Base-by-base conservation (phyloP, 805 yeast species). In the Cyberlindnera mississippiensis region DNA sequence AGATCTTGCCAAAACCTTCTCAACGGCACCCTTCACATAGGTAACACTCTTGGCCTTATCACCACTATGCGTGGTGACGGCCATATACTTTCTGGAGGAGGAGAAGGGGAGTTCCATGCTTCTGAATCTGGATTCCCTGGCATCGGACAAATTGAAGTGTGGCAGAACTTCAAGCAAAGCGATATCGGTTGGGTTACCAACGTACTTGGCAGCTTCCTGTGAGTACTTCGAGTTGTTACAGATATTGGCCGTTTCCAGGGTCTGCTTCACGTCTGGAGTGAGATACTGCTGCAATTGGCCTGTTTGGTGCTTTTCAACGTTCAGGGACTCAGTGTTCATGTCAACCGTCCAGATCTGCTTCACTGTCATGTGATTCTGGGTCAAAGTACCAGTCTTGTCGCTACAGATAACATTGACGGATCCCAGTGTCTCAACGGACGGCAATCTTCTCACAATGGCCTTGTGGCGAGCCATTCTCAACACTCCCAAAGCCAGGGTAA, bases 181-280 rank as follows among this genome's bases (percentile, higher is more conserved):
- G 52, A 90, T 80, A 66, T 93, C 99, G 12, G 96, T 88, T 30
- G 99, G 96, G 62, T 91, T 93, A 20, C 99, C 99, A 35, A 85
- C 76, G 56, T 66, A 83, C 57, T 76, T 80, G 44, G 77, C 84
- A 57, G 73, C 76, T 54, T 85, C 95, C 33, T 64, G 66, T 0
- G 90, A 82, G 51, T 66, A 85, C 46, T 76, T 73, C 12, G 89
- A 77, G 58, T 85, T 85, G 66, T 85, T 85, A 67, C 93, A 85
- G 36, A 84, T 60, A 52, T 77, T 81, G 15, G 90, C 91, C 31
- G 79, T 69, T 52, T 78, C 84, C 48, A 85, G 62, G 14, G 80
- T 68, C 38, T 69, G 67, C 31, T 57, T 67, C 26, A 82, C 72
- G 60, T 82, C 87, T 24, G 68, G 63, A 4, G 83, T 72, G 46